Base-by-base conservation (phyloP, 2,329 filamentous ascomycete genomes). In the Beauveria bassiana region DNA sequence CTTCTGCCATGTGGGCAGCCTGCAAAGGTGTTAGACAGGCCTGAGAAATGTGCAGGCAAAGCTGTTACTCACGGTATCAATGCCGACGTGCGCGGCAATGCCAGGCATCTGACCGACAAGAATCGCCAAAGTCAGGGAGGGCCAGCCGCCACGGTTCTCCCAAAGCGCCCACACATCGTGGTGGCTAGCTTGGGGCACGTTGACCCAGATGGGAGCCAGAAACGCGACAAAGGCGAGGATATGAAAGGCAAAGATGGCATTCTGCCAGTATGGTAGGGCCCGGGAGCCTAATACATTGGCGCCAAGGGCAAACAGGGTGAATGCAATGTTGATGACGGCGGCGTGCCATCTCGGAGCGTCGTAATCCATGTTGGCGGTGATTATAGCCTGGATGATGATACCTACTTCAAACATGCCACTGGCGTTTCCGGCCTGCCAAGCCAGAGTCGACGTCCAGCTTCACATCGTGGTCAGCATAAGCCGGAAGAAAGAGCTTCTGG, bases 401-500 rank as follows among this genome's bases (percentile, higher is more conserved):
- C 62, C 65, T 3, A 62, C 61, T 24, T 63, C 55, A 2, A 65
- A 58, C 24, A 65, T 38, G 49, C 65, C 65, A 7, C 42, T 45
- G 18, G 62, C 62, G 14, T 65, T 65, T 5, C 65, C 65, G 3
- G 64, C 61, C 43, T 65, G 65, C 65, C 62, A 64, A 6, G 65
- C 65, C 10, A 66, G 55, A 20, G 62, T 63, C 2, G 64, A 66
- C 4, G 56, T 63, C 65, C 65, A 66, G 18, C 64, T 66, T 34
- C 31, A 38, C 5, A 14, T 16, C 0, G 14, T 12, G 34, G 34
- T 38, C 34, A 38, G 34, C 14, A 38, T 6, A 6, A 38, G 31
- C 31, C 10, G 10, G 31, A 34, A 34, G 31, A 31, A 3, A 31
- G 28, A 10, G 28, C 8, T 9, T 31, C 9, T 8, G 31, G 31